Base-by-base conservation (phyloP, 768 basidiomycete species). In the Auriscalpium vulgare region DNA sequence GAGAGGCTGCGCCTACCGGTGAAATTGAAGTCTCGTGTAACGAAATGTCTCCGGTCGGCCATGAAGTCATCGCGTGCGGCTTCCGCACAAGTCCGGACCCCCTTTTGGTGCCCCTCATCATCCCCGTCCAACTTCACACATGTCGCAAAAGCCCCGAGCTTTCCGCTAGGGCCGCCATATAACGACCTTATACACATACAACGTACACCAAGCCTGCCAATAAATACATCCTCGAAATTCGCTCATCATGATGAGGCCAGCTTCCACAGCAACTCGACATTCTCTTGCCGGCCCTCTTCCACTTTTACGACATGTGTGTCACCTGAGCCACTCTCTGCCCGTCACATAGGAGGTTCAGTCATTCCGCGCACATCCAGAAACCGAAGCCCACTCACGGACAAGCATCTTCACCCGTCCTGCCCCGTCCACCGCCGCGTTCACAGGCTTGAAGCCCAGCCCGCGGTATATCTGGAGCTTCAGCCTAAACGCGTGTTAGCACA, bases 391-490 rank as follows among this genome's bases (percentile, higher is more conserved):
- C 87, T 66, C 65, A 89, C 87, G 74, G 61, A 91, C 74, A 62
- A 91, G 78, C 71, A 90, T 80, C 63, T 85, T 88, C 11, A 67
- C 61, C 29, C 80, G 62, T 14, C 69, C 66, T 0, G 80, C 80
- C 44, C 78, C 67, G 54, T 79, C 29, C 29, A 29, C 4, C 29
- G 29, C 78, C 56, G 81, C 78, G 16, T 80, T 58, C 44, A 90
- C 69, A 4, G 87, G 81, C 51, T 86, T 81, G 59, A 91, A 86
- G 16, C 89, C 89, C 43, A 91, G 68, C 9, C 81, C 81, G 64
- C 81, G 85, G 68, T 81, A 88, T 58, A 91, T 71, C 60, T 79
- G 79, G 21, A 90, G 65, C 49, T 88, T 80, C 51, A 91, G 63
- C 44, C 89, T 91, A 58, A n/a, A 16, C 21, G 16, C 46, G 49